Percentiles rank a stretch among this genome's conserved stretches.
These are phyloP conservation scores for Populus alba DNA, from an alignment of 345 rosid genomes.

Conservation along the genomic window DNA sequence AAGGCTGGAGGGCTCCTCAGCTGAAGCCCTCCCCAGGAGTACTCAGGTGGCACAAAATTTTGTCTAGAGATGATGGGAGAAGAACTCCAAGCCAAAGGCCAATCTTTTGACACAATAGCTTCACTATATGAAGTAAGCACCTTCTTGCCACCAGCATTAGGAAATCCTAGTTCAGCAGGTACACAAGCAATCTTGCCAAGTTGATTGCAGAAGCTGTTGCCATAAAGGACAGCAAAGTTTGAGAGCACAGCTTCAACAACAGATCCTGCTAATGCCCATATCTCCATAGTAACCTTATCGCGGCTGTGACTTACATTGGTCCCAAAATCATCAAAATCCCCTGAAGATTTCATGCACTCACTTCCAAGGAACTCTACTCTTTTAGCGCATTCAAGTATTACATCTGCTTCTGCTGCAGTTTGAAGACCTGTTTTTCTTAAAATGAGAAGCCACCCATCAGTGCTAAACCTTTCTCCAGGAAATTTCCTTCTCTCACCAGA, in stretches of 20 bases:
- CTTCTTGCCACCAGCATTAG: slow-evolving; percentile 67
- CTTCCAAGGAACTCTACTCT: slow-evolving; percentile 70
- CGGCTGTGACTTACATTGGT: slow-evolving; percentile 36
- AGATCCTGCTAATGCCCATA: slow-evolving; percentile 78
- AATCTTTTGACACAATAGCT: slow-evolving; percentile 70
- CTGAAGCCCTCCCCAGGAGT: slow-evolving; percentile 76
- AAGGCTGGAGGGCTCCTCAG: slow-evolving; percentile 85
- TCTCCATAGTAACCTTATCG: slow-evolving; percentile 62
- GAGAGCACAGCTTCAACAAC: slow-evolving; percentile 74
- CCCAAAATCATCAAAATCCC: slow-evolving; percentile 58
- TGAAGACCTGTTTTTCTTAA: slow-evolving; percentile 76
- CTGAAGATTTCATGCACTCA: slow-evolving; percentile 46
- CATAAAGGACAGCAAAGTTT: slow-evolving; percentile 77
- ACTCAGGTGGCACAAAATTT: slow-evolving; percentile 78
- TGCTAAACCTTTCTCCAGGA: slow-evolving; percentile 90
- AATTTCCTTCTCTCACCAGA: slow-evolving; percentile 75
- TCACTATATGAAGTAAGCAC: slow-evolving; percentile 76
- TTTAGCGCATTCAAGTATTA: slow-evolving; percentile 85
- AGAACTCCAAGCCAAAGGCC: slow-evolving; percentile 95
- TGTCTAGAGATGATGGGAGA: slow-evolving; percentile 75
- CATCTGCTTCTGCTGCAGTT: slow-evolving; percentile 67
- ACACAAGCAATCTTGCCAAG: slow-evolving; percentile 75
- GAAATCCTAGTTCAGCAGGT: slow-evolving; percentile 87
- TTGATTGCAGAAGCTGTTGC: slow-evolving; percentile 70
- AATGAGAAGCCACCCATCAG: slow-evolving; percentile 83